Percentiles rank a stretch among this genome's conserved stretches.
Conservation (phyloP, 2,329 filamentous ascomycete species). For the Fusarium sp. region DNA sequence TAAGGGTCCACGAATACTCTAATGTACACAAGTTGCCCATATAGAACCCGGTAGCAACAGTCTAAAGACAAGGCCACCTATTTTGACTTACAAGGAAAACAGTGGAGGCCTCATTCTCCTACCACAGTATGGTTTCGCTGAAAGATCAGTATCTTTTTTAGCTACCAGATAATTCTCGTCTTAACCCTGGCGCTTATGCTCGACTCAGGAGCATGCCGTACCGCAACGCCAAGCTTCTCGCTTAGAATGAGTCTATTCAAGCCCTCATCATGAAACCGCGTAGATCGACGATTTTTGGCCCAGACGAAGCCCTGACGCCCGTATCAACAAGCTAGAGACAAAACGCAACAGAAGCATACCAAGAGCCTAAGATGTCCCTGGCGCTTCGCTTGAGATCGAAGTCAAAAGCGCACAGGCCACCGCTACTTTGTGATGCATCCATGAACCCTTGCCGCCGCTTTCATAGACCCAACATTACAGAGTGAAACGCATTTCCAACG, state of each 20-base stretch:
- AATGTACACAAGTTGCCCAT: too few species aligned
- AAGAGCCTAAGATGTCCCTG: conserved; percentile 32
- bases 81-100: background rate
- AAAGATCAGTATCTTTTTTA: background rate
- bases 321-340: conserved; percentile 24
- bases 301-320: conserved; percentile 7
- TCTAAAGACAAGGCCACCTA: background rate
- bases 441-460: conserved; percentile 19
- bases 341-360: conserved; percentile 24
- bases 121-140: background rate
- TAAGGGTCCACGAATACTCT: too few species aligned
- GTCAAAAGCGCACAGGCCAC: conserved; percentile 34
- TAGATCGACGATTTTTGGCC: background rate
- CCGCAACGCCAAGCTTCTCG: conserved; percentile 21
- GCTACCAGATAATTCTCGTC: background rate
- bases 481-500: conserved; percentile 44
- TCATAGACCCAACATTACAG: conserved; percentile 20
- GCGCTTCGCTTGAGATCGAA: conserved; percentile 41
- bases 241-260: background rate
- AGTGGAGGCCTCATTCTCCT: background rate
- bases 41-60: background rate
- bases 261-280: conserved; percentile 6
- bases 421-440: conserved; percentile 3
- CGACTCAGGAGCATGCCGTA: conserved; percentile 1
- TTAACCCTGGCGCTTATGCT: background rate